Evolutionary conservation across 257 asterid species (phyloP), one percentile per base, ranked within the genome.

Genomic region (Orobanche coerulescens): DNA sequence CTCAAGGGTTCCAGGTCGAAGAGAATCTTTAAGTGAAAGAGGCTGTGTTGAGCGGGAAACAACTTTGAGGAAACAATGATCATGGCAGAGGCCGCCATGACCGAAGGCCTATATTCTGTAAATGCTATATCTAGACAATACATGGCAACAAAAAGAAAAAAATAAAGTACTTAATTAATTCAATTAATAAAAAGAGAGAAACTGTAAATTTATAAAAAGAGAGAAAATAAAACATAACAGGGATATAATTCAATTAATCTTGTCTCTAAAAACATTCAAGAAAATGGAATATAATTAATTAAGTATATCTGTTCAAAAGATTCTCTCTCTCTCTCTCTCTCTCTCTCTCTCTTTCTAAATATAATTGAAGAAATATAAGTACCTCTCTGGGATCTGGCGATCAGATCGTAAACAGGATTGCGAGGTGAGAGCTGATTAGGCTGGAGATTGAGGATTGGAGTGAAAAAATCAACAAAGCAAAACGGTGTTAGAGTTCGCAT

Each of bases 371-470:
- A n/a, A n/a, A n/a, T n/a, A n/a, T 13, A 28, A 19, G 5, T 20
- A 63, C 68, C 66, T 0, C 12, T 12, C 34, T 49, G 59, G 23
- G 60, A 19, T 63, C 16, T 49, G 39, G 18, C n/a, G 18, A 49
- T 63, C 48, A 63, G 59, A 19, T 19, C 4, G 31, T 0, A 11
- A n/a, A 50, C 50, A 11, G 18, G 12, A 13, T 11, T 25, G 16
- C 31, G 37, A 34, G 37, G 25, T 22, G 50, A 12, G 1, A 34
- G 67, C 0, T 1, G 7, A 0, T 19, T 36, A 1, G 11, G 33
- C 23, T 14, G 52, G 53, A 20, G 2, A 5, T 0, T 0, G 60
- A 63, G 60, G 20, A 19, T 1, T 15, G 68, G 39, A 23, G 20
- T 34, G 59, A 30, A 31, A 19, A 18, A 50, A 4, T 34, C 50